Conservation (phyloP, 495 filamentous ascomycete genomes). For the Penicillium silybi region DNA sequence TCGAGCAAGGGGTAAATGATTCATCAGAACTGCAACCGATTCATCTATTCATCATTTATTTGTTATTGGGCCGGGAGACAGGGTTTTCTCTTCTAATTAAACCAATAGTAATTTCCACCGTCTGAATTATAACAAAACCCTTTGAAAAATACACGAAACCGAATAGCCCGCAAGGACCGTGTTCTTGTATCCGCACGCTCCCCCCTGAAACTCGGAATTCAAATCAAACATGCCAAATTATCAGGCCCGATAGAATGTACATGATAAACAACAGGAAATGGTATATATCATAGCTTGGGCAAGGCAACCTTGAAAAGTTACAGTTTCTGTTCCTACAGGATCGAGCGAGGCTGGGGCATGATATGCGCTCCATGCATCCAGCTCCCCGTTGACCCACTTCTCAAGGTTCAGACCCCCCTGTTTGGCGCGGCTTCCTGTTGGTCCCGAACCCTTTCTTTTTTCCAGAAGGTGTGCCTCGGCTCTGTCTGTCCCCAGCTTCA, state of each 20-base stretch:
- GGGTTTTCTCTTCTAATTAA: neutral
- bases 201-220: neutral
- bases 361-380: neutral
- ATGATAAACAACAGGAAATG: no score
- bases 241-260: no score
- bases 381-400: neutral
- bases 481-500: neutral
- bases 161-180: neutral
- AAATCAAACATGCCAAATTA: neutral
- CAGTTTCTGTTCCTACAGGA: neutral
- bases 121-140: neutral
- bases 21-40: conserved; percentile 8
- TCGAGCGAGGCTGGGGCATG: neutral
- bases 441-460: neutral
- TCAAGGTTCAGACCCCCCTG: neutral
- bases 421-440: neutral
- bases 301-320: no score
- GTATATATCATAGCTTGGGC: no score
- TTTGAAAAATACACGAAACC: neutral
- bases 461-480: neutral
- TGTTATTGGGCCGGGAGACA: conserved; percentile 5
- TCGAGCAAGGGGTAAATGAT: conserved; percentile 20
- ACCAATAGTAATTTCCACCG: neutral
- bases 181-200: neutral
- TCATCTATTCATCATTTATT: neutral